phyloP scores from a whole-genome alignment of 2,329 filamentous ascomycete species.

The Calcarisporium arbuscula region DNA sequence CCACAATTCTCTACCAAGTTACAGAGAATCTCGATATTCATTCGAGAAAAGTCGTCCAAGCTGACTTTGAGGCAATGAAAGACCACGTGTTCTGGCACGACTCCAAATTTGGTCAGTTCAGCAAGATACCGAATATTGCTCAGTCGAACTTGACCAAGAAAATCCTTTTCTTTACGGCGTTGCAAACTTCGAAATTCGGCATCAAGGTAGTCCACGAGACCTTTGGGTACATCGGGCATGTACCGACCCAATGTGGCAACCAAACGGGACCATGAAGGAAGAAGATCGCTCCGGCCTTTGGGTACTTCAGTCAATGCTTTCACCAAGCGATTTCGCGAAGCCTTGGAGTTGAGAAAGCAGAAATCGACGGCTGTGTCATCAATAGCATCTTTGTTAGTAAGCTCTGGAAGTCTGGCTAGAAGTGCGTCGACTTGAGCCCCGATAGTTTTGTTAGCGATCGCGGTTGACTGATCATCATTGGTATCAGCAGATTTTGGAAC shows the following conservation, averaged over 20 bases:
- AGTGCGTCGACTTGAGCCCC: slow-evolving; percentile 94
- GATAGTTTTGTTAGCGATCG: slow-evolving; percentile 95
- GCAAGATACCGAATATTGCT: slow-evolving; percentile 97
- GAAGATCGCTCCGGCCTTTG: slow-evolving; percentile 83
- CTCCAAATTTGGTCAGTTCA: slow-evolving; percentile 94
- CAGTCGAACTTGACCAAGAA: slow-evolving; percentile 86
- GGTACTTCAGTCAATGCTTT: slow-evolving; percentile 93
- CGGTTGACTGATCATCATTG: slow-evolving; percentile 78
- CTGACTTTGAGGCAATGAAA: slow-evolving; percentile 98
- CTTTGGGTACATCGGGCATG: slow-evolving; percentile 89
- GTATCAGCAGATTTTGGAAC: slow-evolving; percentile 45
- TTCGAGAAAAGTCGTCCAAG: slow-evolving; percentile 92
- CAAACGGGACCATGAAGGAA: slow-evolving; percentile 86
- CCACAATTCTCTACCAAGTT: slow-evolving; percentile 95
- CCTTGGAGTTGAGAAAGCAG: slow-evolving; percentile 97
- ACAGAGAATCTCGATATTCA: slow-evolving; percentile 99
- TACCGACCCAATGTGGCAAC: slow-evolving; percentile 91
- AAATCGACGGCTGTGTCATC: slow-evolving; percentile 94
- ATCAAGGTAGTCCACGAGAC: slow-evolving; percentile 85
- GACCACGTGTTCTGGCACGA: slow-evolving; percentile 96
- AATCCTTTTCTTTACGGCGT: slow-evolving; percentile 95
- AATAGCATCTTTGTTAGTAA: slow-evolving; percentile 85
- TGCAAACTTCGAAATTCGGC: slow-evolving; percentile 96
- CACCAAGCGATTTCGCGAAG: slow-evolving; percentile 86
- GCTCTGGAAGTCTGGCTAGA: slow-evolving; percentile 77